A percentile compares a stretch with the other conserved stretches of the same genome.
Conservation (phyloP, 208 protist species). For the Angomonas ambiguus region DNA sequence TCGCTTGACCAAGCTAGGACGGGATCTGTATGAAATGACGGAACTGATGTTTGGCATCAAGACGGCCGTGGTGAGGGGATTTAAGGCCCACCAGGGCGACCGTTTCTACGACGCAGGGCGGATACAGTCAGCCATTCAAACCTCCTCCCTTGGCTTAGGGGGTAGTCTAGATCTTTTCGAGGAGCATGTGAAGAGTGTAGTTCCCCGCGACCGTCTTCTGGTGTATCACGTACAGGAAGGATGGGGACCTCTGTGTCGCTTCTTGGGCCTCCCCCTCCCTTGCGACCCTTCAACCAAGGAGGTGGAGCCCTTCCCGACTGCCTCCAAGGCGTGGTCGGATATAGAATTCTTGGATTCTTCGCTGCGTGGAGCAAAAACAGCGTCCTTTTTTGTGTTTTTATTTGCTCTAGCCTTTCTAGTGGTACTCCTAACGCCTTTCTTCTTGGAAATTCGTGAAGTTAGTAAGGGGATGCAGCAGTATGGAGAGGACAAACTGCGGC, state of each 20-base stretch:
- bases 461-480: constrained; percentile 18
- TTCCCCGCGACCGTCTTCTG: constrained; percentile 72
- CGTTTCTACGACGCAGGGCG: constrained; percentile 51
- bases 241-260: constrained; percentile 75
- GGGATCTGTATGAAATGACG: neutral
- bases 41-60: neutral
- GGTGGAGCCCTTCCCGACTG: constrained; percentile 54
- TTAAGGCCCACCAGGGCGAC: constrained; percentile 14
- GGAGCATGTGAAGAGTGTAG: constrained; percentile 59
- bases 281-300: constrained; percentile 6
- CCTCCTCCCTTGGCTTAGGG: constrained; percentile 20
- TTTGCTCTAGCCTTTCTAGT: constrained; percentile 25
- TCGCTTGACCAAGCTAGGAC: neutral
- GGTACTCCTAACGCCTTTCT: constrained; percentile 42
- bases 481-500: constrained; percentile 33
- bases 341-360: constrained; percentile 35
- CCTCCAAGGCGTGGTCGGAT: constrained; percentile 28
- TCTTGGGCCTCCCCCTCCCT: constrained; percentile 49
- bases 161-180: constrained; percentile 53
- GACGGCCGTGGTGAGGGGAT: constrained; percentile 1
- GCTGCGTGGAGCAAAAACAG: constrained; percentile 23
- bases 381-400: constrained; percentile 27
- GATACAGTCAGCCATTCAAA: constrained; percentile 49
- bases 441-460: neutral
- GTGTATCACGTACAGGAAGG: constrained; percentile 68